These are phyloP conservation scores for Davidsoniella virescens DNA, from an alignment of 2,329 filamentous ascomycete species.

Conservation along the genomic window DNA sequence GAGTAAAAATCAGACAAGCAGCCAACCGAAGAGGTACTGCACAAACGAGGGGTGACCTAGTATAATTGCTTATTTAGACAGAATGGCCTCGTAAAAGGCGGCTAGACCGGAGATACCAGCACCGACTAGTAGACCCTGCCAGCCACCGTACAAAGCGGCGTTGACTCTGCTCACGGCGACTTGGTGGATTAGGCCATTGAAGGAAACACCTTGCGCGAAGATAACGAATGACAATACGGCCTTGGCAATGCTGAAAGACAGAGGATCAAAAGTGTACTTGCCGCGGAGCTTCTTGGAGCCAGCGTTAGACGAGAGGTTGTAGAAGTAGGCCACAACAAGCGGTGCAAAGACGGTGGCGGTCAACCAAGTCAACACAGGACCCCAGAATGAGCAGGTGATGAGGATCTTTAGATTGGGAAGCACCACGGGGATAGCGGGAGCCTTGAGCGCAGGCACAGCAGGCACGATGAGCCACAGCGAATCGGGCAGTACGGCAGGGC, in stretches of 20 bases:
- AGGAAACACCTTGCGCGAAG: slow-evolving; percentile 50
- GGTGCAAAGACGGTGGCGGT: slow-evolving; percentile 57
- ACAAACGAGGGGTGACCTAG: neutral
- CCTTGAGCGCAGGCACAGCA: slow-evolving; percentile 37
- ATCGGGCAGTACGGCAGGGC: slow-evolving; percentile 53
- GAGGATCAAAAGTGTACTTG: slow-evolving; percentile 57
- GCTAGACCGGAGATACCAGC: slow-evolving; percentile 50
- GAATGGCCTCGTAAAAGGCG: slow-evolving; percentile 61
- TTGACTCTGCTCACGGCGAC: slow-evolving; percentile 47
- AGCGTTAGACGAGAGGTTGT: slow-evolving; percentile 53
- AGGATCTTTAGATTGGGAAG: slow-evolving; percentile 71
- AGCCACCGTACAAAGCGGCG: slow-evolving; percentile 52
- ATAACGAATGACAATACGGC: slow-evolving; percentile 68
- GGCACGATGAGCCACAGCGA: slow-evolving; percentile 60
- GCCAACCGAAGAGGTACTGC: too few species aligned
- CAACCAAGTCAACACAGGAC: slow-evolving; percentile 59
- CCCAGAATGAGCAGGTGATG: slow-evolving; percentile 68
- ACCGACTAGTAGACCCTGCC: slow-evolving; percentile 52
- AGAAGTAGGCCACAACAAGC: slow-evolving; percentile 63
- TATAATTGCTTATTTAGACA: slow-evolving; percentile 41
- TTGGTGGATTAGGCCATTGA: slow-evolving; percentile 44
- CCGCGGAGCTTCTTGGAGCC: slow-evolving; percentile 25
- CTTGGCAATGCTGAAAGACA: slow-evolving; percentile 83
- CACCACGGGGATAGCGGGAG: slow-evolving; percentile 43
- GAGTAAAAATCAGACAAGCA: neutral